These are phyloP conservation scores for Thymus mandschuricus DNA, from an alignment of 257 asterid species.

Conservation along the genomic window DNA sequence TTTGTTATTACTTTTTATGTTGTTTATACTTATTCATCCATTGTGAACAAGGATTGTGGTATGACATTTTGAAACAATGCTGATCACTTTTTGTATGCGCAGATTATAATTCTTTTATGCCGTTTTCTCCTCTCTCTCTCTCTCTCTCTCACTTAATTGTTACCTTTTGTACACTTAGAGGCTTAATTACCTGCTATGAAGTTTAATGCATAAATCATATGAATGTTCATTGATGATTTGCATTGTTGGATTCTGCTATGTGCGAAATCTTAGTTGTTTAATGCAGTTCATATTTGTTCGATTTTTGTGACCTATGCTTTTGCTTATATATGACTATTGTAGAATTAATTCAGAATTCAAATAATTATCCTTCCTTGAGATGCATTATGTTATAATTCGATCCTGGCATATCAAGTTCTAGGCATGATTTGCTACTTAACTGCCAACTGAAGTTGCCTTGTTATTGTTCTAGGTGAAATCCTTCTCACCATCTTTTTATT, in stretches of 20 bases:
- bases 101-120: too few relatives aligned
- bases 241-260: conserved; percentile 3
- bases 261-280: not conserved
- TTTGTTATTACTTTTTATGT: not conserved
- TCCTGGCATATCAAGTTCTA: not conserved
- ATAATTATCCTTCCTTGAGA: not conserved
- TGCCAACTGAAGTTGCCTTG: not conserved
- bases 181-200: not conserved
- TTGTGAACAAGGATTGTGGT: not conserved
- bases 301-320: not conserved
- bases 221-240: not conserved
- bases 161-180: not conserved
- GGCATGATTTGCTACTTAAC: not conserved
- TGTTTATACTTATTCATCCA: too few relatives aligned
- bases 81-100: too few relatives aligned
- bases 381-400: not conserved
- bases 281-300: conserved; percentile 9
- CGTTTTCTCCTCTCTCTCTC: not conserved
- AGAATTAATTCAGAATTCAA: not conserved
- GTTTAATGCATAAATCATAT: not conserved
- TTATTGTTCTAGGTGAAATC: conserved; percentile 64
- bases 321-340: not conserved
- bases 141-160: too few relatives aligned
- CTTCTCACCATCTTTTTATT: conserved; percentile 78
- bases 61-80: too few relatives aligned